Evolutionary conservation across 1,284 basidiomycete species (phyloP).

Genomic region (Marasmius sp.): DNA sequence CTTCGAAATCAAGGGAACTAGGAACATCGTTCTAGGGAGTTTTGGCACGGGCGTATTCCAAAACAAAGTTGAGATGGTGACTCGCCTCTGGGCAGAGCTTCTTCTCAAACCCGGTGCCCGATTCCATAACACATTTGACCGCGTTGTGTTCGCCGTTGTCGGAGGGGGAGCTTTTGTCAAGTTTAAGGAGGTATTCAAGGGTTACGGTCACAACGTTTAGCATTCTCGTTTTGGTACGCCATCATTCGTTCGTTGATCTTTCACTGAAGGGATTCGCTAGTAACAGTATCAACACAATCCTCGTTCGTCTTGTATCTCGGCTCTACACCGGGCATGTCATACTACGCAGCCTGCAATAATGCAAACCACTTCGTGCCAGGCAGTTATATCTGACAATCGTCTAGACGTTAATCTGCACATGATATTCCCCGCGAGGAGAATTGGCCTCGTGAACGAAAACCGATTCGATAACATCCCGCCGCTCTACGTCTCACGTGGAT

Average conservation of each 20-base stretch:
- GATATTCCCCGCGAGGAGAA: too few relatives aligned
- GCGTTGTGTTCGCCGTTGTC: conserved; percentile 63
- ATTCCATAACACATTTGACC: conserved; percentile 57
- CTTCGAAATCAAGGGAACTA: conserved; percentile 59
- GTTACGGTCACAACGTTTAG: neutral
- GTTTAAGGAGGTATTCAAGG: conserved; percentile 44
- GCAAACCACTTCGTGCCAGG: too few relatives aligned
- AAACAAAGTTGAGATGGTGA: conserved; percentile 57
- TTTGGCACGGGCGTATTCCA: conserved; percentile 75
- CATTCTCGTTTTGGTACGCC: neutral
- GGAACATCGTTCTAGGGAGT: conserved; percentile 63
- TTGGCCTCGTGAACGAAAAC: too few relatives aligned
- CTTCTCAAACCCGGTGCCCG: conserved; percentile 45
- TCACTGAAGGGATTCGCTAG: neutral
- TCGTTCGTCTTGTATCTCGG: neutral
- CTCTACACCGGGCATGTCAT: too few relatives aligned
- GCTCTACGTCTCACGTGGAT: too few relatives aligned
- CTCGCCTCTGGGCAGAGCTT: conserved; percentile 59
- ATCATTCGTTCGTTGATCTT: neutral
- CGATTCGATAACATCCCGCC: too few relatives aligned
- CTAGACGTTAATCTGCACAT: too few relatives aligned
- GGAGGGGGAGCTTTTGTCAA: conserved; percentile 49
- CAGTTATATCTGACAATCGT: too few relatives aligned
- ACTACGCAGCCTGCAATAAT: too few relatives aligned
- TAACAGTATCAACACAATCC: neutral